Base-by-base conservation (phyloP, 768 basidiomycete species). In the Pleurotus salmoneostramineus region DNA sequence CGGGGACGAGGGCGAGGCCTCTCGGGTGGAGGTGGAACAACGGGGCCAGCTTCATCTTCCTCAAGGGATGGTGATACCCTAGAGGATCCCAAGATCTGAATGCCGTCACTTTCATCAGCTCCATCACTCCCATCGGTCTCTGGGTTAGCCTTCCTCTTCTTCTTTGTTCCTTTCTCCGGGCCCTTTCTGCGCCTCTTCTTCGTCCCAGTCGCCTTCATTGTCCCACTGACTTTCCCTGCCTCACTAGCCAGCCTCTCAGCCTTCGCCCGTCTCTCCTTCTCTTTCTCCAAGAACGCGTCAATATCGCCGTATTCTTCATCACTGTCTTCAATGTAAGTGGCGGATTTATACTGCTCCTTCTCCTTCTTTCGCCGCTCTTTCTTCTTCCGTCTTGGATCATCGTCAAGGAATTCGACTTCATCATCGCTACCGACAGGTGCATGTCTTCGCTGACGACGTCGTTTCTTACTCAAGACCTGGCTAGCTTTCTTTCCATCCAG, bases 301-400 rank as follows among this genome's bases (percentile, higher is more conserved):
- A 93, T 88, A 66, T 89, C 87, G 12, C 82, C 90, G 58, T 84
- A 84, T 69, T 93, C 91, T 56, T 78, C 87, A 64, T 97, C 95
- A 61, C 91, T 93, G 72, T 97, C 94, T 66, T 90, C 86, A 68
- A 96, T 94, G 68, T 95, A 91, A 69, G 92, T 88, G 7, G 92
- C 93, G 5, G 89, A 91, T 70, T 93, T 94, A 78, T 91, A 95
- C 59, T 76, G 60, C 58, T 74, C 72, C 61, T 77, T 76, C 59
- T 80, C 76, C 60, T 89, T 90, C 56, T 73, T 76, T 73, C 85
- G 81, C 68, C 83, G 82, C 68, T 90, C 89, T 67, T 83, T 86
- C 63, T 75, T 84, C 69, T 78, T 83, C 57, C 69, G 68, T 66
- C 65, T 72, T 62, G 74, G 69, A 63, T 71, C 73, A 17, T 72